Conservation (phyloP, 2,329 filamentous ascomycete genomes). For the Pseudogymnoascus sp. region DNA sequence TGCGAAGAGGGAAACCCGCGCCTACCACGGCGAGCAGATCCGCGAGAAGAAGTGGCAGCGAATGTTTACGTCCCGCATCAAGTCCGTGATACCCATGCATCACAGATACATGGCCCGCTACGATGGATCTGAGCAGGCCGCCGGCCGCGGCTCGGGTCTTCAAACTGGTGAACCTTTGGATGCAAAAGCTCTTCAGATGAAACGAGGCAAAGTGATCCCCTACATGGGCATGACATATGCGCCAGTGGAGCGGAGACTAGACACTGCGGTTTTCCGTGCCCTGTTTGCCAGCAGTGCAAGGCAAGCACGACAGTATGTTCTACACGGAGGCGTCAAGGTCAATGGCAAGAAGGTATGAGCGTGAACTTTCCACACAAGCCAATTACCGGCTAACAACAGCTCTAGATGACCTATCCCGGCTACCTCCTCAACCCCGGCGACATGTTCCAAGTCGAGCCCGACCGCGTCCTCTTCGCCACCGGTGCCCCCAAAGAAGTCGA, state of each 20-base stretch:
- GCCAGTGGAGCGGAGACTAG: constrained; percentile 81
- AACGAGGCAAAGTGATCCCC: constrained; percentile 28
- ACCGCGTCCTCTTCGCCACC: constrained; percentile 82
- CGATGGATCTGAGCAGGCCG: constrained; percentile 78
- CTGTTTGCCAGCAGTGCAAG: constrained; percentile 89
- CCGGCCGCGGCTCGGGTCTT: constrained; percentile 74
- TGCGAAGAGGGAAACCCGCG: constrained; percentile 75
- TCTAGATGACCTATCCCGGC: constrained; percentile 83
- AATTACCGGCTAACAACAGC: constrained; percentile 13
- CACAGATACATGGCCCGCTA: constrained; percentile 68
- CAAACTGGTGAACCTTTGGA: constrained; percentile 12
- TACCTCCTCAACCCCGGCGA: constrained; percentile 96
- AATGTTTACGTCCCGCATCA: constrained; percentile 78
- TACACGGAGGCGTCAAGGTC: constrained; percentile 89
- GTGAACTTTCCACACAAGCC: neutral
- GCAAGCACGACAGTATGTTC: constrained; percentile 89
- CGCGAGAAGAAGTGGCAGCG: constrained; percentile 89
- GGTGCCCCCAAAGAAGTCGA: constrained; percentile 58
- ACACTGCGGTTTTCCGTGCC: constrained; percentile 90
- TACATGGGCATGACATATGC: constrained; percentile 97
- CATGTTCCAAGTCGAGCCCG: constrained; percentile 92
- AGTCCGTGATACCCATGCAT: constrained; percentile 80
- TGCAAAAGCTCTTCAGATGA: constrained; percentile 12
- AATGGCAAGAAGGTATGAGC: constrained; percentile 82
- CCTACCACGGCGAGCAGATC: constrained; percentile 93